Evolutionary conservation across 2,329 filamentous ascomycete species (phyloP).

Genomic region (Geosmithia putterillii): DNA sequence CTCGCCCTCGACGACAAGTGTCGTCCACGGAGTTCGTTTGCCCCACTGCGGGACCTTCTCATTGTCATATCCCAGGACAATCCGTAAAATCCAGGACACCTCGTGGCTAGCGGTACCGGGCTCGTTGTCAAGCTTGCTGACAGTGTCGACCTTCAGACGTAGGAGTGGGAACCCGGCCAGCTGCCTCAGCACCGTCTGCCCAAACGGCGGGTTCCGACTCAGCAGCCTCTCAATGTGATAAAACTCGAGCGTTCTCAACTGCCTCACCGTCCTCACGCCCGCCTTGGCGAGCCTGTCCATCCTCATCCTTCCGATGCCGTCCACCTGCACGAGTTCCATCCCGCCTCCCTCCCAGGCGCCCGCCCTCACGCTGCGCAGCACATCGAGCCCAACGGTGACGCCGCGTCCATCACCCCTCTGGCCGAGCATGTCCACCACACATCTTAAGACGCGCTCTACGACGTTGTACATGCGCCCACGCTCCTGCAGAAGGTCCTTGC

Average conservation of each 20-base stretch:
- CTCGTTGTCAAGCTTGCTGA: neutral
- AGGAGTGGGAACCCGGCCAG: constrained; percentile 58
- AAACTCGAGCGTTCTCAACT: constrained; percentile 54
- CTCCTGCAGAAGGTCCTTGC: constrained; percentile 19
- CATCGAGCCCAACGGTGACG: constrained; percentile 57
- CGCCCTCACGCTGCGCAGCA: constrained; percentile 65
- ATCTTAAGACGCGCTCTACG: constrained; percentile 21
- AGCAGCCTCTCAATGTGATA: constrained; percentile 66
- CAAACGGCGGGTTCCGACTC: constrained; percentile 74
- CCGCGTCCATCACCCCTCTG: constrained; percentile 47
- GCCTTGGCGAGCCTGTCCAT: constrained; percentile 61
- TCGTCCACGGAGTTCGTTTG: constrained; percentile 53
- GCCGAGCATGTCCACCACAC: constrained; percentile 24
- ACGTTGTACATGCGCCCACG: constrained; percentile 16
- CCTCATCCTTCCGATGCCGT: constrained; percentile 63
- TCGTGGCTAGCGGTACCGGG: neutral
- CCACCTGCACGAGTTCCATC: constrained; percentile 72
- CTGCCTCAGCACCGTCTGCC: constrained; percentile 52
- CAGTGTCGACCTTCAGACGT: constrained; percentile 23
- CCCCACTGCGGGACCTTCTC: constrained; percentile 48
- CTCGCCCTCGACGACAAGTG: constrained; percentile 56
- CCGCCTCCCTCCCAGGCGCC: constrained; percentile 72
- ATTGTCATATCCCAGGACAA: constrained; percentile 62
- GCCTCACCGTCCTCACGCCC: constrained; percentile 59
- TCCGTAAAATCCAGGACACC: constrained; percentile 37